Evolutionary conservation across 2,329 filamentous ascomycete species (phyloP).

Genomic region (Byssoonygena ceratinophila): DNA sequence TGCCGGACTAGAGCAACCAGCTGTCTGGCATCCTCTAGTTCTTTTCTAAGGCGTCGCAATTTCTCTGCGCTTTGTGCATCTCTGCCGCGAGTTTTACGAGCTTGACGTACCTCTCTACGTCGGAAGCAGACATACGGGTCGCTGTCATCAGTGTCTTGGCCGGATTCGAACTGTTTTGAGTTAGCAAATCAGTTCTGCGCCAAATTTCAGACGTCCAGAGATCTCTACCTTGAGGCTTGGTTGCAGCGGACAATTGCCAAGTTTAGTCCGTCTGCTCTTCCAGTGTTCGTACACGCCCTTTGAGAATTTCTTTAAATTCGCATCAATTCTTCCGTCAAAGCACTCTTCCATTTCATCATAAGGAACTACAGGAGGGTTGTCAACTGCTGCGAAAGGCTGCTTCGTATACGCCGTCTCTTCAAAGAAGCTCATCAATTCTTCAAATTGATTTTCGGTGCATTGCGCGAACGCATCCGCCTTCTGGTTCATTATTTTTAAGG

Average conservation of each 20-base stretch:
- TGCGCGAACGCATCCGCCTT: constrained; percentile 54
- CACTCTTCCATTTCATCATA: constrained; percentile 66
- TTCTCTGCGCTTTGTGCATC: constrained; percentile 93
- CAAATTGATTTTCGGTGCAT: constrained; percentile 83
- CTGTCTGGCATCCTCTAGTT: constrained; percentile 79
- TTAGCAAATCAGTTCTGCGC: constrained; percentile 1
- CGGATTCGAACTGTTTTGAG: constrained; percentile 61
- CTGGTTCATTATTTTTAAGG: constrained; percentile 72
- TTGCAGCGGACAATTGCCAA: constrained; percentile 62
- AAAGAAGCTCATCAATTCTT: constrained; percentile 88
- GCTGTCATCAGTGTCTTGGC: constrained; percentile 85
- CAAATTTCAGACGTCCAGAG: background rate
- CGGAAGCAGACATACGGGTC: constrained; percentile 98
- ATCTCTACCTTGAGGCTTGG: constrained; percentile 58
- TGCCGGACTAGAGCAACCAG: constrained; percentile 67
- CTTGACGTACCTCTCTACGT: constrained; percentile 83
- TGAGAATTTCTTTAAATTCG: constrained; percentile 49
- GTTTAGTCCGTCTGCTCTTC: constrained; percentile 58
- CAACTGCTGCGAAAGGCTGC: constrained; percentile 79
- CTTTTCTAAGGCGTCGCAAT: constrained; percentile 77
- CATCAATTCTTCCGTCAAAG: constrained; percentile 49
- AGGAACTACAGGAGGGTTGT: constrained; percentile 67
- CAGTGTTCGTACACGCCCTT: constrained; percentile 84
- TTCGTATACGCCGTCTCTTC: constrained; percentile 75
- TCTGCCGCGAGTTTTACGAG: constrained; percentile 84